Conservation (phyloP, 2,329 filamentous ascomycete species). For the Fusarium staphyleae region DNA sequence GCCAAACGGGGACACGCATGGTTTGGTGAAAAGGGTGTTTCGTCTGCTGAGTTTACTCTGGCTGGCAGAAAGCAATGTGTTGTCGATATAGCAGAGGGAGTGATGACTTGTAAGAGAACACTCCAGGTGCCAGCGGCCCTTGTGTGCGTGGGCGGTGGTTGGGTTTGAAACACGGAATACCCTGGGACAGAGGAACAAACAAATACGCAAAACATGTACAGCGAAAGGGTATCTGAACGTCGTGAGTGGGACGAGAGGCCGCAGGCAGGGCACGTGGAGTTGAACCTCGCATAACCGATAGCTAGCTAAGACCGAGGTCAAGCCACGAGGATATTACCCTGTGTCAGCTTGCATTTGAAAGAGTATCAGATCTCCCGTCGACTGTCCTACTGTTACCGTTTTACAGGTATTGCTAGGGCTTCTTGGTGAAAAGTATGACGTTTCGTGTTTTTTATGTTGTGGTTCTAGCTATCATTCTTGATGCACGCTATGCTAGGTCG, state of each 20-base stretch:
- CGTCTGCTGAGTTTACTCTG: constrained; percentile 3
- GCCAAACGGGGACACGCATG: constrained; percentile 5
- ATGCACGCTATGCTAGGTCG: no score
- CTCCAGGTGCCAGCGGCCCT: not conserved
- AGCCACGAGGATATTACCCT: no score
- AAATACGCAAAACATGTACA: not conserved
- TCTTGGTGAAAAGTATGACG: no score
- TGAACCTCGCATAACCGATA: no score
- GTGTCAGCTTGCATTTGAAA: no score
- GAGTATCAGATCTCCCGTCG: no score
- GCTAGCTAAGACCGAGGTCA: no score
- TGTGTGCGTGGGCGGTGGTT: not conserved
- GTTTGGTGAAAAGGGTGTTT: constrained; percentile 16
- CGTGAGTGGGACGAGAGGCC: not conserved
- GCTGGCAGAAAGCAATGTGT: constrained; percentile 11
- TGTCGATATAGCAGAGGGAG: not conserved
- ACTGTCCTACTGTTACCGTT: no score
- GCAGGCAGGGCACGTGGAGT: no score
- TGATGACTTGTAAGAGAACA: constrained; percentile 2
- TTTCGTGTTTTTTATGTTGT: no score
- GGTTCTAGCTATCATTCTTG: no score
- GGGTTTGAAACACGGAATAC: constrained; percentile 2
- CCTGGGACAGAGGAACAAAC: not conserved
- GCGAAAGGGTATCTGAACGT: not conserved
- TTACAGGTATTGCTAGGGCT: no score